Percentiles rank a stretch among this genome's conserved stretches.
Evolutionary conservation across 2,329 filamentous ascomycete species (phyloP).

Genomic region (Talaromyces verruculosus): DNA sequence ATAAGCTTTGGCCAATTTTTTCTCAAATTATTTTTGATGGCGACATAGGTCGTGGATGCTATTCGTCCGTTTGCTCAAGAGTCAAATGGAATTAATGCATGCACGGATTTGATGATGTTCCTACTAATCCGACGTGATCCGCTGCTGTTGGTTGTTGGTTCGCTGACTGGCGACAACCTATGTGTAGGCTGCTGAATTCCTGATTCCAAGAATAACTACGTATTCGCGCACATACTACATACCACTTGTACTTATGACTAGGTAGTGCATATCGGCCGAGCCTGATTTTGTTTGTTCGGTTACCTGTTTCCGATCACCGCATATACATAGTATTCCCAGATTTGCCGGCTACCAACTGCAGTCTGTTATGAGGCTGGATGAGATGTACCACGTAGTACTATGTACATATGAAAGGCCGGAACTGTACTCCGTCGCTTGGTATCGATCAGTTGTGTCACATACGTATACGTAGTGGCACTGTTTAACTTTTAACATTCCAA

Average conservation of each 20-base stretch:
- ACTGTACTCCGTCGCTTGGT: background rate
- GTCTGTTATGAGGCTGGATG: background rate
- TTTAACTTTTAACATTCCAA: background rate
- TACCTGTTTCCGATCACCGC: background rate
- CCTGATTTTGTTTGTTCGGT: background rate
- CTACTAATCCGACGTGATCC: background rate
- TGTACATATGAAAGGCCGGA: background rate
- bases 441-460: background rate
- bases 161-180: background rate
- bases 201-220: background rate
- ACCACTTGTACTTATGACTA: background rate
- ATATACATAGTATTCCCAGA: background rate
- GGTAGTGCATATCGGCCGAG: too few relatives aligned
- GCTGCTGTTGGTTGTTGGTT: slow-evolving; percentile 3
- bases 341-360: background rate
- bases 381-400: background rate
- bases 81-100: background rate
- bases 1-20: background rate
- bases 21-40: background rate
- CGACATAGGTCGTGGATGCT: background rate
- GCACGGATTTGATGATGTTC: background rate
- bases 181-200: background rate
- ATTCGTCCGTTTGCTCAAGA: background rate
- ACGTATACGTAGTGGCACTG: background rate
- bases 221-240: background rate